Conservation (phyloP, 768 basidiomycete species). For the Hygrocybe punicea region DNA sequence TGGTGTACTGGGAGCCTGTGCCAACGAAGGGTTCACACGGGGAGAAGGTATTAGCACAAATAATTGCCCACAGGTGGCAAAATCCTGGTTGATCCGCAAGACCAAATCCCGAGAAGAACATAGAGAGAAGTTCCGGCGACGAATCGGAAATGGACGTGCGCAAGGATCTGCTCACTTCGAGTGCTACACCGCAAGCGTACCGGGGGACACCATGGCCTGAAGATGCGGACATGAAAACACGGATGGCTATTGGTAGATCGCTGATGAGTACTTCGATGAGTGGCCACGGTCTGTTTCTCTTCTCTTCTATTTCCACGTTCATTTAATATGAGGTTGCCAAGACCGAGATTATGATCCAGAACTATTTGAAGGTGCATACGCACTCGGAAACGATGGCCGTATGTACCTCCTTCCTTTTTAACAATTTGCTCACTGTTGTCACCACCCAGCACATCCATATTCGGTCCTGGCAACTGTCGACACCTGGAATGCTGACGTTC, state of each 20-base stretch:
- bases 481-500: slow-evolving; percentile 7
- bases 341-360: slow-evolving; percentile 20
- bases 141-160: background rate
- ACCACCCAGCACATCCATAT: slow-evolving; percentile 7
- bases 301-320: slow-evolving; percentile 4
- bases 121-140: slow-evolving; percentile 10
- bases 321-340: slow-evolving; percentile 9
- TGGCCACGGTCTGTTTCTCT: slow-evolving; percentile 18
- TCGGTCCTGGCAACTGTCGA: slow-evolving; percentile 5
- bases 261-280: no score
- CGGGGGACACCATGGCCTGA: no score
- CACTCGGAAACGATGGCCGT: slow-evolving; percentile 1
- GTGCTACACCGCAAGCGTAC: background rate
- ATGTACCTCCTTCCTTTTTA: slow-evolving; percentile 2
- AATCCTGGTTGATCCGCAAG: slow-evolving; percentile 14
- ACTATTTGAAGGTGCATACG: slow-evolving; percentile 18
- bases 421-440: slow-evolving; percentile 7
- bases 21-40: slow-evolving; percentile 14
- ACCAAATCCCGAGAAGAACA: slow-evolving; percentile 6
- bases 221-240: no score
- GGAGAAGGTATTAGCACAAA: background rate
- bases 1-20: slow-evolving; percentile 21
- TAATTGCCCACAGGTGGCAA: slow-evolving; percentile 5
- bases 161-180: background rate
- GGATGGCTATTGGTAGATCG: slow-evolving; percentile 18